These are phyloP conservation scores for Botryobasidium botryosum DNA, from an alignment of 768 basidiomycete genomes.

Conservation along the genomic window DNA sequence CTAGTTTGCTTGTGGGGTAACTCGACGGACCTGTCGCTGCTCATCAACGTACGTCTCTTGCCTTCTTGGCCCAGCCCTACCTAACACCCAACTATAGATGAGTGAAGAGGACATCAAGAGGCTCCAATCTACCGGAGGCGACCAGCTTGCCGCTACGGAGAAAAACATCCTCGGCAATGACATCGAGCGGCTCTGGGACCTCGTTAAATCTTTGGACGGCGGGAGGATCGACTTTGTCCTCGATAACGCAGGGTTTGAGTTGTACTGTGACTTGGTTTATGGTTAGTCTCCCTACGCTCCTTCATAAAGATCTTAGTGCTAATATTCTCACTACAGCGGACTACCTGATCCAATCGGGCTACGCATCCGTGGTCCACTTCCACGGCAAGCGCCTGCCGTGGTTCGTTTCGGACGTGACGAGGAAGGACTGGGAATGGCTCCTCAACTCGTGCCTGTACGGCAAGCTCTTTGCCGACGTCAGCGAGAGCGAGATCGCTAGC, in stretches of 20 bases:
- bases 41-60: constrained; percentile 44
- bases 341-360: constrained; percentile 80
- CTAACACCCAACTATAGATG: constrained; percentile 30
- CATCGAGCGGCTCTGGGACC: constrained; percentile 50
- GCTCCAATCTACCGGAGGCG: constrained; percentile 93
- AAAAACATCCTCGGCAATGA: constrained; percentile 92
- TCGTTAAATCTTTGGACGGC: constrained; percentile 52
- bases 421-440: constrained; percentile 89
- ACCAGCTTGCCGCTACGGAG: constrained; percentile 84
- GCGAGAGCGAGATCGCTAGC: constrained; percentile 65
- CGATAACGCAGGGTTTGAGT: constrained; percentile 78
- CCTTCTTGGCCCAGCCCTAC: background rate
- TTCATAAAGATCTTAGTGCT: background rate
- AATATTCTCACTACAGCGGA: constrained; percentile 39
- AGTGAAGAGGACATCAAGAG: constrained; percentile 93
- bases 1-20: constrained; percentile 97
- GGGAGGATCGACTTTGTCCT: constrained; percentile 67
- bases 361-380: constrained; percentile 72
- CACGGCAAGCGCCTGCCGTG: constrained; percentile 92
- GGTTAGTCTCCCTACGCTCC: constrained; percentile 28
- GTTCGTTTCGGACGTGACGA: constrained; percentile 90
- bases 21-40: constrained; percentile 83
- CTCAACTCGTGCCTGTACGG: constrained; percentile 79
- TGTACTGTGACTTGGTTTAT: constrained; percentile 78
- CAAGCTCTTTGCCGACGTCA: constrained; percentile 73